Evolutionary conservation across 768 basidiomycete species (phyloP).

Genomic region (Leccinellum albellum): DNA sequence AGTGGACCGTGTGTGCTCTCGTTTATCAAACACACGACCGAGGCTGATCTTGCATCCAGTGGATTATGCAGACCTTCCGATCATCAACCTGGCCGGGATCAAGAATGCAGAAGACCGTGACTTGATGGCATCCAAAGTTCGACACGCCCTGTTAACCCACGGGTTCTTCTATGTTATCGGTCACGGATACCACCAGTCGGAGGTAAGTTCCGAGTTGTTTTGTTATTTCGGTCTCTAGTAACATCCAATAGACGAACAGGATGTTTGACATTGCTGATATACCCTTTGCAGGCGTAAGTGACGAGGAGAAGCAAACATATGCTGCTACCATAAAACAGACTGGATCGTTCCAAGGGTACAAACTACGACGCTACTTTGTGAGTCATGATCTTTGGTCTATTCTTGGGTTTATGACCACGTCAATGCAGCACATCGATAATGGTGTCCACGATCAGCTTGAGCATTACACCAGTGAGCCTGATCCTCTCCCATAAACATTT

Average conservation of each 20-base stretch:
- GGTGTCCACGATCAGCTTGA: constrained; percentile 65
- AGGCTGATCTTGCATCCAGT: constrained; percentile 30
- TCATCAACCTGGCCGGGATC: constrained; percentile 47
- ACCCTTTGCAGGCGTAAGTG: constrained; percentile 38
- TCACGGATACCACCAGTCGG: constrained; percentile 37
- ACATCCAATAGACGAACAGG: constrained; percentile 38
- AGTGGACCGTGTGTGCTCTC: constrained; percentile 32
- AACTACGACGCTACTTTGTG: constrained; percentile 49
- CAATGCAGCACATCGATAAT: constrained; percentile 50
- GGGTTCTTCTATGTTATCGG: constrained; percentile 14
- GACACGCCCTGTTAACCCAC: constrained; percentile 42
- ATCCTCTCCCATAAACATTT: background rate
- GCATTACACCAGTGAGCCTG: constrained; percentile 52
- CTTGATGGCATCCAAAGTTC: constrained; percentile 37
- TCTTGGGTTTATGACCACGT: background rate
- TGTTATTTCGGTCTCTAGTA: constrained; percentile 21
- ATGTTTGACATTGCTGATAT: constrained; percentile 50
- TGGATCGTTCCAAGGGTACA: constrained; percentile 53
- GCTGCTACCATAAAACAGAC: constrained; percentile 39
- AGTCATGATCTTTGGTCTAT: background rate
- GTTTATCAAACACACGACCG: background rate
- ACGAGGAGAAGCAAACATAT: constrained; percentile 43
- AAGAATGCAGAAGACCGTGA: constrained; percentile 25
- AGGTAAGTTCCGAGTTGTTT: constrained; percentile 19
- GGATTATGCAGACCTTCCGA: constrained; percentile 48